Evolutionary conservation across 768 basidiomycete species (phyloP).

Genomic region (Termitomyces heimii): DNA sequence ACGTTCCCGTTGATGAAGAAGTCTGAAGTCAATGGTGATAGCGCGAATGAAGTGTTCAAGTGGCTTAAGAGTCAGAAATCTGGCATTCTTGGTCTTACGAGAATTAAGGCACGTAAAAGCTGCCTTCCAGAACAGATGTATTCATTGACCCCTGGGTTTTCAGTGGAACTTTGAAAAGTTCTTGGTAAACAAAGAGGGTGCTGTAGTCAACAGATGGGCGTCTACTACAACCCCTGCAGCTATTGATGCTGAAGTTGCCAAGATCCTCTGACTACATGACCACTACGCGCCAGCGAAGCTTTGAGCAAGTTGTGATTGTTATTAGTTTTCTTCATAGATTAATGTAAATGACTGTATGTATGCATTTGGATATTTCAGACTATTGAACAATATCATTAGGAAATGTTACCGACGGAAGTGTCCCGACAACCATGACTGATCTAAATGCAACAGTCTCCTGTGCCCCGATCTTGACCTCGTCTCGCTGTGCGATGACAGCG

Average conservation of each 20-base stretch:
- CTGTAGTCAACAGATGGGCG: slow-evolving; percentile 71
- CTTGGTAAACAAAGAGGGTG: slow-evolving; percentile 72
- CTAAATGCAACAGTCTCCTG: neutral
- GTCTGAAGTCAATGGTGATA: slow-evolving; percentile 87
- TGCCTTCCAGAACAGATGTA: neutral
- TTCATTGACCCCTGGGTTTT: neutral
- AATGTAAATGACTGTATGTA: slow-evolving; percentile 4
- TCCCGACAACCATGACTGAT: no score
- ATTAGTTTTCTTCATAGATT: neutral
- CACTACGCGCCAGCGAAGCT: neutral
- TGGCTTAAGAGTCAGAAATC: slow-evolving; percentile 81
- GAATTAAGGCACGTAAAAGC: slow-evolving; percentile 57
- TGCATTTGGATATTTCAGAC: no score
- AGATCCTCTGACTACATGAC: slow-evolving; percentile 36
- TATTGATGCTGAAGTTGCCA: slow-evolving; percentile 59
- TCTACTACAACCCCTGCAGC: slow-evolving; percentile 66
- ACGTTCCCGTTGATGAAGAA: slow-evolving; percentile 90
- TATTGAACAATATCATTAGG: no score
- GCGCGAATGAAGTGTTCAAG: slow-evolving; percentile 77
- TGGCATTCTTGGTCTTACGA: slow-evolving; percentile 61
- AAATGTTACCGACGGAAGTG: neutral
- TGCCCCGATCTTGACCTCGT: neutral
- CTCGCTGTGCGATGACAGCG: neutral
- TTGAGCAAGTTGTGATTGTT: neutral
- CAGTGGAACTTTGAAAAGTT: slow-evolving; percentile 95